phyloP scores from a whole-genome alignment of 2,329 filamentous ascomycete species.

The Fusarium zealandicum region DNA sequence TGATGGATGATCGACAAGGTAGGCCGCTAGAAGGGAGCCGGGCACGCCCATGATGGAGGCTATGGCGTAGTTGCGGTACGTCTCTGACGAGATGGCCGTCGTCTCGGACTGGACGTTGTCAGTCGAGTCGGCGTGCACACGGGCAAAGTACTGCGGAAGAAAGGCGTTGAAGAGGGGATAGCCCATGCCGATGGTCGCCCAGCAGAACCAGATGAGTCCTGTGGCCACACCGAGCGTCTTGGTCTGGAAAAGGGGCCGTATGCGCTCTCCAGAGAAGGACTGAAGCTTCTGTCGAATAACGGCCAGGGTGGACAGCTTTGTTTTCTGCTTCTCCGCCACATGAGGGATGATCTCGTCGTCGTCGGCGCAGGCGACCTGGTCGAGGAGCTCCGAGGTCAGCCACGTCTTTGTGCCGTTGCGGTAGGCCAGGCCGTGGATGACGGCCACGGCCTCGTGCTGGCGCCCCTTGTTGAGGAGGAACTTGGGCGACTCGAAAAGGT shows the following conservation, averaged over 20 bases:
- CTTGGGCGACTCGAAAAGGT: constrained; percentile 85
- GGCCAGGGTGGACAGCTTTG: constrained; percentile 39
- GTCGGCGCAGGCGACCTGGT: constrained; percentile 59
- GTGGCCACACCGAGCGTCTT: constrained; percentile 61
- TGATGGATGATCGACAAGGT: constrained; percentile 70
- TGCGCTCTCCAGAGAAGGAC: constrained; percentile 71
- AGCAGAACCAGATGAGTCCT: constrained; percentile 75
- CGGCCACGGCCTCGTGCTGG: constrained; percentile 79
- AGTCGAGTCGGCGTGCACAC: constrained; percentile 54
- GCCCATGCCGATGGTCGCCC: constrained; percentile 83
- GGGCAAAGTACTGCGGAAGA: constrained; percentile 82
- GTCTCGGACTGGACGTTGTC: constrained; percentile 43
- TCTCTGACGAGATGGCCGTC: constrained; percentile 53
- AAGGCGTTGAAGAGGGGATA: constrained; percentile 92
- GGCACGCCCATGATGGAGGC: constrained; percentile 79
- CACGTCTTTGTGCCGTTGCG: constrained; percentile 75
- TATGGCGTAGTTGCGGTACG: constrained; percentile 85
- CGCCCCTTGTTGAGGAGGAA: constrained; percentile 79
- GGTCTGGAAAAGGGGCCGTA: constrained; percentile 69
- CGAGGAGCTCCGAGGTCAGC: constrained; percentile 75
- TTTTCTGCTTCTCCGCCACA: constrained; percentile 19
- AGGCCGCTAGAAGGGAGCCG: constrained; percentile 77
- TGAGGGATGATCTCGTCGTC: constrained; percentile 41
- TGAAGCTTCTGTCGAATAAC: constrained; percentile 66
- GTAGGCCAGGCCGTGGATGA: constrained; percentile 79